phyloP scores from a whole-genome alignment of 306 rosid genomes.

The Fragaria vesca region DNA sequence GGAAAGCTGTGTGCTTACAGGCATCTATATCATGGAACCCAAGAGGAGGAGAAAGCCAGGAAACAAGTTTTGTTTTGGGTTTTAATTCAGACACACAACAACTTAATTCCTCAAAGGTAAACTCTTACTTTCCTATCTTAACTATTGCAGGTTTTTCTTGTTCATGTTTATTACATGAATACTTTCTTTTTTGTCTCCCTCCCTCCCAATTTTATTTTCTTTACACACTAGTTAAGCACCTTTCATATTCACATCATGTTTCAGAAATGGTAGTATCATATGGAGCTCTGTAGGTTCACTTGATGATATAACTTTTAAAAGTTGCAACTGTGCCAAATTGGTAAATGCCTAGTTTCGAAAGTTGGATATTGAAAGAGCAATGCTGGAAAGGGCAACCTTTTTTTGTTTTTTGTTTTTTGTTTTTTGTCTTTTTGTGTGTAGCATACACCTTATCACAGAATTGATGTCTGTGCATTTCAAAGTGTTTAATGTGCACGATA shows the following conservation, averaged over 20 bases:
- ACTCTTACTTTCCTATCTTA: slow-evolving; percentile 5
- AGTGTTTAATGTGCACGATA: not conserved
- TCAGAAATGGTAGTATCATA: not conserved
- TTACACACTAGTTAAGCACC: not conserved
- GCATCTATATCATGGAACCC: slow-evolving; percentile 89
- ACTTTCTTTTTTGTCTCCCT: not conserved
- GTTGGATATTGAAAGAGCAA: not conserved
- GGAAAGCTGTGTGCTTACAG: slow-evolving; percentile 63
- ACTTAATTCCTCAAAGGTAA: slow-evolving; percentile 88
- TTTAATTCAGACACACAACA: slow-evolving; percentile 66
- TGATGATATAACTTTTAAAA: not conserved
- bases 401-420: too few relatives aligned
- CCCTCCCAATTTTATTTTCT: not conserved
- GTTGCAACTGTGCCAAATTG: not conserved
- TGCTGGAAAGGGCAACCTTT: not conserved
- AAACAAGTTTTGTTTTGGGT: slow-evolving; percentile 71
- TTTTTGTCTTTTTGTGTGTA: not conserved
- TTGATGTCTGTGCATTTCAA: not conserved
- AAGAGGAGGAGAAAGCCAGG: slow-evolving; percentile 60
- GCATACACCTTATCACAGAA: not conserved
- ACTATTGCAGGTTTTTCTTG: not conserved
- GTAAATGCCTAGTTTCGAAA: not conserved
- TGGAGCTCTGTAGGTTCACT: not conserved
- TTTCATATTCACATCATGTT: not conserved
- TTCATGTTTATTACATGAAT: not conserved